Evolutionary conservation across 2,329 filamentous ascomycete species (phyloP).

Genomic region (Ceratocystis destructans): DNA sequence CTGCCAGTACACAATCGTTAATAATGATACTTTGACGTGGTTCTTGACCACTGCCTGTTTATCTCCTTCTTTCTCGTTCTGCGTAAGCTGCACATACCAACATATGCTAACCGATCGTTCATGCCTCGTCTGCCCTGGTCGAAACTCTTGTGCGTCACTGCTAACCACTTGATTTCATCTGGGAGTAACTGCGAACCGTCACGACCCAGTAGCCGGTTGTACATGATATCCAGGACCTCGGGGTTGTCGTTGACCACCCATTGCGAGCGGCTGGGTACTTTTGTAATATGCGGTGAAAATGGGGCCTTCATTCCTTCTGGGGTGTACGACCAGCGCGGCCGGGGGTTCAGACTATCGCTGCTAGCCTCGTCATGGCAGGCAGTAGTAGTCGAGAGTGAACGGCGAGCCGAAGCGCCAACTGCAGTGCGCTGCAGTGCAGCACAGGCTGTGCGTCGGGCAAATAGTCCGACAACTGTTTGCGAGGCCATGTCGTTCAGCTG

Average conservation of each 20-base stretch:
- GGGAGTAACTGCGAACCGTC: constrained; percentile 60
- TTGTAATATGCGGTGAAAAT: constrained; percentile 47
- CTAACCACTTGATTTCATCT: constrained; percentile 92
- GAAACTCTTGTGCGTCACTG: constrained; percentile 95
- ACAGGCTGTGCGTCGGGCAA: background rate
- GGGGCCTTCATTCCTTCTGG: constrained; percentile 56
- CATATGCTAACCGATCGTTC: constrained; percentile 70
- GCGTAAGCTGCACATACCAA: constrained; percentile 18
- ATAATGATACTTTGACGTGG: background rate
- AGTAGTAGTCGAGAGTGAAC: constrained; percentile 9
- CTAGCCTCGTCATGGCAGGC: background rate
- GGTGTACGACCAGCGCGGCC: constrained; percentile 60
- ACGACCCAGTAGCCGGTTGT: constrained; percentile 59
- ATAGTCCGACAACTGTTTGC: background rate
- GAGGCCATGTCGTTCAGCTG: constrained; percentile 1
- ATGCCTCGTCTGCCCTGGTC: constrained; percentile 88
- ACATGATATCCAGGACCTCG: constrained; percentile 59
- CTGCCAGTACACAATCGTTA: constrained; percentile 17
- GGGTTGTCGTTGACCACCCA: constrained; percentile 68
- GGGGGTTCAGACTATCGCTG: constrained; percentile 29
- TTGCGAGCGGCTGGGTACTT: constrained; percentile 36
- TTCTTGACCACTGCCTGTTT: background rate
- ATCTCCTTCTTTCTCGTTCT: background rate
- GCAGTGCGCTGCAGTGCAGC: background rate
- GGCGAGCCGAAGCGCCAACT: background rate